Percentiles rank a stretch among this genome's conserved stretches.
These are phyloP conservation scores for Isabelozyma heimii DNA, from an alignment of 805 yeast species.

Conservation along the genomic window DNA sequence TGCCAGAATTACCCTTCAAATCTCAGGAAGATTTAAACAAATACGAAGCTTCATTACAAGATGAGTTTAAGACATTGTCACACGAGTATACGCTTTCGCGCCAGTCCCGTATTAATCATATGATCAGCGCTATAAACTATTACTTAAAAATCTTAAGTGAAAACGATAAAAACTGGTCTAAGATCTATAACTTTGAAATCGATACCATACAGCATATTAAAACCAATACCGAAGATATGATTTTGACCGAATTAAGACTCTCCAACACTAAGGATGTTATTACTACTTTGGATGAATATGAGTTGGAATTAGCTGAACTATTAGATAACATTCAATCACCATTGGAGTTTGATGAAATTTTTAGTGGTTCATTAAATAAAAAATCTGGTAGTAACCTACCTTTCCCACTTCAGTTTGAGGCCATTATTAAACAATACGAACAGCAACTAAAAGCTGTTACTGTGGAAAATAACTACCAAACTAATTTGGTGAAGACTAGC, in stretches of 20 bases:
- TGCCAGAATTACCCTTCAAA: slow-evolving; percentile 14
- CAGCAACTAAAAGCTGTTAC: slow-evolving; percentile 19
- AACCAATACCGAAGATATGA: slow-evolving; percentile 29
- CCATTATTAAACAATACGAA: slow-evolving; percentile 18
- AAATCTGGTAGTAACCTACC: slow-evolving; percentile 11
- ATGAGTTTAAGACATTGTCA: slow-evolving; percentile 23
- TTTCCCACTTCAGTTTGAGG: slow-evolving; percentile 18
- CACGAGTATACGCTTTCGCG: slow-evolving; percentile 25
- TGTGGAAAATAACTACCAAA: slow-evolving; percentile 30
- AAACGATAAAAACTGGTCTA: slow-evolving; percentile 32
- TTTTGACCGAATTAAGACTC: slow-evolving; percentile 8
- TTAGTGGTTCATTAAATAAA: slow-evolving; percentile 4
- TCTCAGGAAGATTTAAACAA: slow-evolving; percentile 21
- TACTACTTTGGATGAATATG: slow-evolving; percentile 21
- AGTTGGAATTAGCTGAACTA: slow-evolving; percentile 28
- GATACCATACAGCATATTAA: slow-evolving; percentile 31
- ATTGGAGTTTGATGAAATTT: slow-evolving; percentile 25
- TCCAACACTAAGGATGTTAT: slow-evolving; percentile 13
- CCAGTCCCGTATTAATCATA: slow-evolving; percentile 23
- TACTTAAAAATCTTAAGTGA: slow-evolving; percentile 22
- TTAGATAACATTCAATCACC: slow-evolving; percentile 32
- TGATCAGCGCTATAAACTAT: slow-evolving; percentile 19
- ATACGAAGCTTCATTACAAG: slow-evolving; percentile 15
- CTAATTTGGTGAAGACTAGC: slow-evolving; percentile 15
- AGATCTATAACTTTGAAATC: slow-evolving; percentile 30